phyloP scores from a whole-genome alignment of 2,329 filamentous ascomycete species.

The Fusarium sp. region DNA sequence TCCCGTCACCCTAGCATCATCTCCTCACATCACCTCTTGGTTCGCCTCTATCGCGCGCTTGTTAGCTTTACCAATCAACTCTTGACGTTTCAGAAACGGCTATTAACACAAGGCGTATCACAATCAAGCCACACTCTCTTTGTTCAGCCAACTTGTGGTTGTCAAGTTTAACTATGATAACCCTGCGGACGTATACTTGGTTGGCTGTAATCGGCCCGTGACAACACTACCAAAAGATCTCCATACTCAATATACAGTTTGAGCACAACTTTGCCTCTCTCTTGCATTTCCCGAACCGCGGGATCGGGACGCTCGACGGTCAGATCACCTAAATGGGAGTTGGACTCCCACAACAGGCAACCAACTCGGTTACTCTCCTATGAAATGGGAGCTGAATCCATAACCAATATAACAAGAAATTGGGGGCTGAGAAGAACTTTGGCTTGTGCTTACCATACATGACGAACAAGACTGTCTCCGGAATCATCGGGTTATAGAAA shows the following conservation, averaged over 20 bases:
- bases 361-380: slow-evolving; percentile 17
- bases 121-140: slow-evolving; percentile 19
- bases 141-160: neutral
- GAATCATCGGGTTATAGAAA: slow-evolving; percentile 1
- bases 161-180: neutral
- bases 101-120: slow-evolving; percentile 11
- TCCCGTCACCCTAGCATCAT: slow-evolving; percentile 7
- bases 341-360: slow-evolving; percentile 11
- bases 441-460: slow-evolving; percentile 11
- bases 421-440: slow-evolving; percentile 19
- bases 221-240: slow-evolving; percentile 12
- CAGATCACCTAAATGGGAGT: slow-evolving; percentile 22
- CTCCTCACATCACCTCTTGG: slow-evolving; percentile 11
- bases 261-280: slow-evolving; percentile 22
- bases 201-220: slow-evolving; percentile 31
- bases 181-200: neutral
- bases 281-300: slow-evolving; percentile 35
- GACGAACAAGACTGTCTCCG: neutral
- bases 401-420: neutral
- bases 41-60: slow-evolving; percentile 18
- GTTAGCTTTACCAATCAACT: slow-evolving; percentile 11
- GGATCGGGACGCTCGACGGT: slow-evolving; percentile 31
- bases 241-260: slow-evolving; percentile 4
- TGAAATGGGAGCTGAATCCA: slow-evolving; percentile 10
- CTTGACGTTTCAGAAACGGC: slow-evolving; percentile 2